Percentiles rank a stretch among this genome's conserved stretches.
Conservation (phyloP, 371 early-diverging fungal species). For the Mortierella sp. region DNA sequence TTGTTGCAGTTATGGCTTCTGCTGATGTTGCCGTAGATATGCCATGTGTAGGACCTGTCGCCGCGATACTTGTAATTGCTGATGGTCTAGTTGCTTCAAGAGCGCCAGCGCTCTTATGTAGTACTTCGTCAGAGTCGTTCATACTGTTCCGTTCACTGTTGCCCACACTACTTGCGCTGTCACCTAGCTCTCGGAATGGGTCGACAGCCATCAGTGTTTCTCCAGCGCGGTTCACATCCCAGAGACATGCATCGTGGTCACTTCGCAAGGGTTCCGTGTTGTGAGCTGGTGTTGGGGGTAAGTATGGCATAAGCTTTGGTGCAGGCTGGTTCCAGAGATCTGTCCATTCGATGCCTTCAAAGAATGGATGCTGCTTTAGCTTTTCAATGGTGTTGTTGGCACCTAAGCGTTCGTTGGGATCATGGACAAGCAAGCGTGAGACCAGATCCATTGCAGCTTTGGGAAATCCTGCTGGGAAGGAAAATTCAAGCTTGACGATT, state of each 20-base stretch:
- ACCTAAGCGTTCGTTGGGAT: slow-evolving; percentile 83
- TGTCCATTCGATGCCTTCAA: slow-evolving; percentile 89
- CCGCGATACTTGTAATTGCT: not conserved
- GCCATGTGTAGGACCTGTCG: slow-evolving; percentile 1
- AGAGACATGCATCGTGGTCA: slow-evolving; percentile 56
- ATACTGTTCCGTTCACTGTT: slow-evolving; percentile 38
- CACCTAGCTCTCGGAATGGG: slow-evolving; percentile 42
- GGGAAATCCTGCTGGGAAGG: slow-evolving; percentile 82
- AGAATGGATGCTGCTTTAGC: slow-evolving; percentile 91
- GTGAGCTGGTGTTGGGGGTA: slow-evolving; percentile 56
- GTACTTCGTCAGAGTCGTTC: slow-evolving; percentile 23
- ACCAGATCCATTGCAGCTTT: slow-evolving; percentile 78
- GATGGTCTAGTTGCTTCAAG: slow-evolving; percentile 6
- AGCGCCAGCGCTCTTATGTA: slow-evolving; percentile 13
- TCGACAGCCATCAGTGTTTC: slow-evolving; percentile 36
- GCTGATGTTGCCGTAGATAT: not conserved
- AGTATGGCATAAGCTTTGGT: slow-evolving; percentile 60
- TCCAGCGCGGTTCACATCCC: slow-evolving; percentile 58
- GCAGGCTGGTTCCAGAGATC: slow-evolving; percentile 66
- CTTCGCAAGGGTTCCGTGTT: slow-evolving; percentile 43
- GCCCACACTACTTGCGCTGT: slow-evolving; percentile 34
- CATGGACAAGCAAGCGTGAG: slow-evolving; percentile 75
- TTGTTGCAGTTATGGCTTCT: not conserved
- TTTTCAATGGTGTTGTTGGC: slow-evolving; percentile 71
- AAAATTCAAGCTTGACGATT: slow-evolving; percentile 88